A percentile compares a stretch with the other conserved stretches of the same genome.
Evolutionary conservation across 2,329 filamentous ascomycete genomes (phyloP).

Genomic region (Trichothecium roseum): DNA sequence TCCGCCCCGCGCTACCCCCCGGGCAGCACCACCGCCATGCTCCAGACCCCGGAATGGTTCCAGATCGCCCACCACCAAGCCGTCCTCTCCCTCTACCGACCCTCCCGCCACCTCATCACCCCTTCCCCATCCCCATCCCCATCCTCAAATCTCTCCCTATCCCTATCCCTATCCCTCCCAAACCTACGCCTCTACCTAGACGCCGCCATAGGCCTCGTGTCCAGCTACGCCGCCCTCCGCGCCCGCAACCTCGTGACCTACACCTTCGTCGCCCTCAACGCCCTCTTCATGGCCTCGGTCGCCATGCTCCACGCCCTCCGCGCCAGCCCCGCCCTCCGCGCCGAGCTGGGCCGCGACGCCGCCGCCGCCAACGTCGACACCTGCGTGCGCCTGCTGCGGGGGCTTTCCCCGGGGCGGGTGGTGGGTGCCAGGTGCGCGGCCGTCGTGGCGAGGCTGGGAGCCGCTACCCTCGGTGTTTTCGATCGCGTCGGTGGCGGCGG

Average conservation of each 20-base stretch:
- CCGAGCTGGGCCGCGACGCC: not conserved
- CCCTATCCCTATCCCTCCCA: conserved; percentile 4
- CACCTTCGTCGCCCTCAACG: conserved; percentile 14
- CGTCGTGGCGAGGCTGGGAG: not conserved
- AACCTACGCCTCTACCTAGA: conserved; percentile 8
- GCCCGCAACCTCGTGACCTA: conserved; percentile 16
- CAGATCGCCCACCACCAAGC: conserved; percentile 16
- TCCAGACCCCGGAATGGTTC: conserved; percentile 16
- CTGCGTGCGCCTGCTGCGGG: not conserved
- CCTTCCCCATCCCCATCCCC: no score
- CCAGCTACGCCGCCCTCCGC: conserved; percentile 11
- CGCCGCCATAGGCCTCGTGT: conserved; percentile 9
- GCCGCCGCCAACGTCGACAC: not conserved
- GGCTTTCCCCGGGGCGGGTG: not conserved
- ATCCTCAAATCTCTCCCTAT: conserved; percentile 8
- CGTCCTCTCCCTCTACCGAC: conserved; percentile 12
- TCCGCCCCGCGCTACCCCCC: conserved; percentile 13
- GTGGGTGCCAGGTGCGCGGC: not conserved
- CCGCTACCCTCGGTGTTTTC: not conserved
- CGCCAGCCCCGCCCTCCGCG: conserved; percentile 7
- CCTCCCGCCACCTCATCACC: no score
- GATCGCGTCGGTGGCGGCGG: not conserved
- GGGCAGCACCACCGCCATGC: conserved; percentile 11
- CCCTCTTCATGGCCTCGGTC: conserved; percentile 17
- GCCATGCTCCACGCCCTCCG: conserved; percentile 16